Conservation (phyloP, 202 grass and related monocot species). For the Schoenoplectus triqueter region DNA sequence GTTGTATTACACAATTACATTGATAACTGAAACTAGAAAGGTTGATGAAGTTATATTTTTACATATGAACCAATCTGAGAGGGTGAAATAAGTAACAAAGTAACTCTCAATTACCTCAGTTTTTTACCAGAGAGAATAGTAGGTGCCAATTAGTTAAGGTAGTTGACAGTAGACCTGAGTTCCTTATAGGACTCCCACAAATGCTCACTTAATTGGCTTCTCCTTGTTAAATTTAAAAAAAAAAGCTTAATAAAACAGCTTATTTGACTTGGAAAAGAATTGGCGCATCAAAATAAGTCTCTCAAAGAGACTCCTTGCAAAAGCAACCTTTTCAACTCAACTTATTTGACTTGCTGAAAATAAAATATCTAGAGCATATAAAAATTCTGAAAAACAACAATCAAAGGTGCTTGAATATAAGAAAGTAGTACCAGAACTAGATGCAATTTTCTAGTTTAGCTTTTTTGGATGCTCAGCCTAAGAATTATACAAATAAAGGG, state of each 20-base stretch:
- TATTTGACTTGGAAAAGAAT: too few species aligned
- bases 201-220: constrained; percentile 65
- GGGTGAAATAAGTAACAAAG: background rate
- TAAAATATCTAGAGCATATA: background rate
- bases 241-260: background rate
- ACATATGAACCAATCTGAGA: background rate
- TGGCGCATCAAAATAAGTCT: constrained; percentile 70
- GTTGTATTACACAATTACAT: background rate
- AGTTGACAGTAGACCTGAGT: constrained; percentile 60
- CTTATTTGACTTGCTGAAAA: background rate
- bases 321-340: constrained; percentile 51
- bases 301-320: constrained; percentile 84
- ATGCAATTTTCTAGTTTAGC: background rate
- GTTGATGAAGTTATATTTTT: too few species aligned
- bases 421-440: constrained; percentile 10
- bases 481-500: background rate
- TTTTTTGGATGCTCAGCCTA: background rate
- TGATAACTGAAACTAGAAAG: too few species aligned
- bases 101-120: constrained; percentile 59
- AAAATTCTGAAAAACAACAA: constrained; percentile 14
- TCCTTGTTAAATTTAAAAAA: constrained; percentile 34
- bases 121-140: constrained; percentile 75
- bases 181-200: constrained; percentile 82
- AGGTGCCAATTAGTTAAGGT: constrained; percentile 53
- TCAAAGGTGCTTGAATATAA: constrained; percentile 8